Percentiles rank a stretch among this genome's conserved stretches.
phyloP scores from a whole-genome alignment of 163 green algal genomes.

The Chloroidium sp. region DNA sequence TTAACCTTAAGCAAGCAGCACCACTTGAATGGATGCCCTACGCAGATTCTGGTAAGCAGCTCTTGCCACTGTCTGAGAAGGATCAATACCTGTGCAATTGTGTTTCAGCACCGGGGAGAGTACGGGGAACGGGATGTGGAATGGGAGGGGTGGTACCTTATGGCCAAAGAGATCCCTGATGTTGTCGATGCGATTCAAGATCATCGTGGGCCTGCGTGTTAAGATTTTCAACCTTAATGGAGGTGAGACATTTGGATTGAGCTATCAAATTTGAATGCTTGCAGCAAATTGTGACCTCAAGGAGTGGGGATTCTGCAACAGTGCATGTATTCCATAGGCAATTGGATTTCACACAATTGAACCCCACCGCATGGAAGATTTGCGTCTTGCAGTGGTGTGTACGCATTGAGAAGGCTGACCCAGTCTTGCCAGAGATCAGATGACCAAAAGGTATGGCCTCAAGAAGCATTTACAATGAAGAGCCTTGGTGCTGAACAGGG shows the following conservation, averaged over 20 bases:
- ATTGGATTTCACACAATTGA: too few relatives aligned
- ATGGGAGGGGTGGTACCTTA: constrained; percentile 57
- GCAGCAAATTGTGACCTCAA: too few relatives aligned
- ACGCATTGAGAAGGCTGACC: too few relatives aligned
- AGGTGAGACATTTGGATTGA: not conserved
- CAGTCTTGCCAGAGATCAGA: too few relatives aligned
- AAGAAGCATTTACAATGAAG: not conserved
- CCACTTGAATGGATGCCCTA: not conserved
- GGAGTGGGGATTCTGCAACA: constrained; percentile 1
- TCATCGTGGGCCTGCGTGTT: constrained; percentile 88
- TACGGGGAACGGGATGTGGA: not conserved
- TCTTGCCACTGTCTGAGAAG: too few relatives aligned
- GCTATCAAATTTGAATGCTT: too few relatives aligned
- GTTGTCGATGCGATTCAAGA: constrained; percentile 98
- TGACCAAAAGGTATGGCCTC: too few relatives aligned
- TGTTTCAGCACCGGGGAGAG: too few relatives aligned
- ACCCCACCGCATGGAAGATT: too few relatives aligned
- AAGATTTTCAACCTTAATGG: not conserved
- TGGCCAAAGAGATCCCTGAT: constrained; percentile 98
- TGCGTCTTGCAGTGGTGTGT: too few relatives aligned
- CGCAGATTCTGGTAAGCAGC: not conserved
- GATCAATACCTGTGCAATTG: too few relatives aligned
- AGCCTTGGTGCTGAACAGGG: not conserved
- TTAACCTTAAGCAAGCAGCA: not conserved
- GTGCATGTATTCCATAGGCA: too few relatives aligned